A percentile compares a stretch with the other conserved stretches of the same genome.
Evolutionary conservation across 2,329 filamentous ascomycete species (phyloP).

Genomic region (Trichoderma sp.): DNA sequence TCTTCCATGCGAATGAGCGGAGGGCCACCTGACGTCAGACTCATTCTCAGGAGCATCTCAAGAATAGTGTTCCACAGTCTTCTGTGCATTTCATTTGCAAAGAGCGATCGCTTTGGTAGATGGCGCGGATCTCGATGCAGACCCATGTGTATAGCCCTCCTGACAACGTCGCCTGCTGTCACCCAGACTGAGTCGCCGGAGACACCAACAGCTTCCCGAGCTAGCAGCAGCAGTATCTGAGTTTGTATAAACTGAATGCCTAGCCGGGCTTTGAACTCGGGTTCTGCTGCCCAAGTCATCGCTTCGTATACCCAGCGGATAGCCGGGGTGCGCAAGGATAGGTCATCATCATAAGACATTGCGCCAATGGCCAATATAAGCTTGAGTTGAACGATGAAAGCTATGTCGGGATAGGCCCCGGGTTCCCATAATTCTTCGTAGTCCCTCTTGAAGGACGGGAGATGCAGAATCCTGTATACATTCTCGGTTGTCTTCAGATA

Average conservation of each 20-base stretch:
- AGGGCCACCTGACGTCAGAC: constrained; percentile 48
- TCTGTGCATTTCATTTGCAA: constrained; percentile 49
- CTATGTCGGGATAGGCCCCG: constrained; percentile 34
- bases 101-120: constrained; percentile 39
- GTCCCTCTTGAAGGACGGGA: constrained; percentile 49
- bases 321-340: constrained; percentile 51
- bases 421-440: constrained; percentile 54
- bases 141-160: constrained; percentile 52
- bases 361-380: constrained; percentile 60
- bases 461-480: constrained; percentile 52
- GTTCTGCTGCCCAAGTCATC: constrained; percentile 55
- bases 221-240: constrained; percentile 46
- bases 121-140: constrained; percentile 50
- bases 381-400: constrained; percentile 58
- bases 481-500: constrained; percentile 53
- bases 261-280: constrained; percentile 54
- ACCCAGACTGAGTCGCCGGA: constrained; percentile 52
- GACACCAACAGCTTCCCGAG: constrained; percentile 40
- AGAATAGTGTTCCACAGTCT: constrained; percentile 56
- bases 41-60: constrained; percentile 49
- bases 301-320: constrained; percentile 60
- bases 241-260: constrained; percentile 53
- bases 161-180: constrained; percentile 45
- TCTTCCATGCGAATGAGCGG: constrained; percentile 46
- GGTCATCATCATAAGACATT: constrained; percentile 50